Conservation (phyloP, 345 rosid genomes). For the Nasturtium officinale region DNA sequence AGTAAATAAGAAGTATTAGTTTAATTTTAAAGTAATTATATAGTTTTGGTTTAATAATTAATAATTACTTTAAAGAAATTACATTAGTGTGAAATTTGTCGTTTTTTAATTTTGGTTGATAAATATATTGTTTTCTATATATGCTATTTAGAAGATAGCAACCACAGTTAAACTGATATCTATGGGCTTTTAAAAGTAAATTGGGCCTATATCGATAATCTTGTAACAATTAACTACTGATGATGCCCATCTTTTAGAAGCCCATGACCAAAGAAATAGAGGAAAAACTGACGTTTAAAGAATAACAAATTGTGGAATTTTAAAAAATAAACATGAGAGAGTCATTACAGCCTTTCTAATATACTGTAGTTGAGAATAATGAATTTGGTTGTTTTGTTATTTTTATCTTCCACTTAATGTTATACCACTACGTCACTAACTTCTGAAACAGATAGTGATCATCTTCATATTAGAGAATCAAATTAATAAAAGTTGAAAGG, state of each 20-base stretch:
- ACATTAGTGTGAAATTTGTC: not conserved
- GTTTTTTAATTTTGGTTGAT: not conserved
- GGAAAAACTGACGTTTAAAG: not conserved
- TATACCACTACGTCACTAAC: not conserved
- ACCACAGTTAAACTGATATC: not conserved
- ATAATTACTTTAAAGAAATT: not conserved
- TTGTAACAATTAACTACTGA: not conserved
- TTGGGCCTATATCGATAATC: not conserved
- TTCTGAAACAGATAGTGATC: not conserved
- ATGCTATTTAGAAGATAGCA: not conserved
- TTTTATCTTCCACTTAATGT: not conserved
- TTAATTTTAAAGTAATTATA: not conserved
- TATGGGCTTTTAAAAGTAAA: not conserved
- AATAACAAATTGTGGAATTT: not conserved
- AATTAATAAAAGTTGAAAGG: constrained; percentile 8
- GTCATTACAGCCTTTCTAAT: not conserved
- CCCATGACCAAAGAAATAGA: not conserved
- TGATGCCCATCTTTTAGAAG: not conserved
- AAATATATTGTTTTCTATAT: not conserved
- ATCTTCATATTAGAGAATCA: not conserved
- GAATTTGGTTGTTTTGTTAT: not conserved
- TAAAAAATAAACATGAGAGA: not conserved
- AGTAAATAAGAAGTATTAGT: not conserved
- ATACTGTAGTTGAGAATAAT: not conserved
- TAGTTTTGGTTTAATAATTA: not conserved